These are phyloP conservation scores for Zymoseptoria pseudotritici DNA, from an alignment of 2,329 filamentous ascomycete genomes.

Conservation along the genomic window DNA sequence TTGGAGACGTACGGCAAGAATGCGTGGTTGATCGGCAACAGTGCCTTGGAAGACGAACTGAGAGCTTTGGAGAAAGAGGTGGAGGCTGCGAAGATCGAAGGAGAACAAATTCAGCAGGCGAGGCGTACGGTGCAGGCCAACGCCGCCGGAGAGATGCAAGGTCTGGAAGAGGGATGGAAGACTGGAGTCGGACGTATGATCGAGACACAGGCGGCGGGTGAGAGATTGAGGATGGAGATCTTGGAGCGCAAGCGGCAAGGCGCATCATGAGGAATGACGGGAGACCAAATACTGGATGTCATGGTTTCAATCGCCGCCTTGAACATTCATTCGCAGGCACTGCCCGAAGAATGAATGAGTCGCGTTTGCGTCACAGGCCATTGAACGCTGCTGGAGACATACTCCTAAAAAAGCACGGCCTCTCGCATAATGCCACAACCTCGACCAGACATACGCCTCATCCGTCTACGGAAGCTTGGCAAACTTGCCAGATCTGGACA, in stretches of 20 bases:
- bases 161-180: conserved; percentile 72
- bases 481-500: no score
- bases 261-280: conserved; percentile 13
- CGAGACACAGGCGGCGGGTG: conserved; percentile 79
- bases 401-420: no score
- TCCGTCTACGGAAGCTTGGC: no score
- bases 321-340: neutral
- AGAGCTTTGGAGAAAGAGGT: conserved; percentile 67
- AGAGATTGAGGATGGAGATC: conserved; percentile 61
- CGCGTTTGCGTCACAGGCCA: neutral
- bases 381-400: no score
- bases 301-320: neutral
- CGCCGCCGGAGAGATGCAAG: conserved; percentile 63
- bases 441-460: no score
- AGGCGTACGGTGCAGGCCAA: conserved; percentile 64
- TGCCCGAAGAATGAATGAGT: neutral
- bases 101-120: conserved; percentile 65
- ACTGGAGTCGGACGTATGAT: conserved; percentile 69
- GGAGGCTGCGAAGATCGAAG: conserved; percentile 55
- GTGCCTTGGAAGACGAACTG: conserved; percentile 66
- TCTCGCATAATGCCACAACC: no score
- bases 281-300: neutral
- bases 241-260: conserved; percentile 52
- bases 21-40: conserved; percentile 82
- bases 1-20: conserved; percentile 79